phyloP scores from a whole-genome alignment of 331 rosid species.

The Erythrophleum ivorense region DNA sequence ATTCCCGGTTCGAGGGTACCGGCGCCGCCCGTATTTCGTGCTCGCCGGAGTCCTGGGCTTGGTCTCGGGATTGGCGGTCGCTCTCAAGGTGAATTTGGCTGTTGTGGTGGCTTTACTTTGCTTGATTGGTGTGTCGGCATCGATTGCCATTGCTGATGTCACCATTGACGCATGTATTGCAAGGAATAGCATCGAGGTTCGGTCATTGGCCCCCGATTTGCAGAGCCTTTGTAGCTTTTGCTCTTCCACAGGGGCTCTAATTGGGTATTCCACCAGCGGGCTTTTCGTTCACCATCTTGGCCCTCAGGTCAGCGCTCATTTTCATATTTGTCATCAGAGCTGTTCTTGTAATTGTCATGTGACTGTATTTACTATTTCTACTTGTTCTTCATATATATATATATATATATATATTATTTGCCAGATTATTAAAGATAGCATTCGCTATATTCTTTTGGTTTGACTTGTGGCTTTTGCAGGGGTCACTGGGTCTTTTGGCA shows the following conservation, averaged over 20 bases:
- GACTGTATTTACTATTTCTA: background rate
- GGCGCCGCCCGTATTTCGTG: conserved; percentile 63
- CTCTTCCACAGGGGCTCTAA: conserved; percentile 61
- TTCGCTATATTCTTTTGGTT: background rate
- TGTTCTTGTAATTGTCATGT: no score
- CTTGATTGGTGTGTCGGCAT: conserved; percentile 57
- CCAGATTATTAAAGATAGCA: background rate
- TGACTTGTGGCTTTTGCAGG: conserved; percentile 44
- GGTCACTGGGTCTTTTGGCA: conserved; percentile 69
- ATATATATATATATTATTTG: background rate
- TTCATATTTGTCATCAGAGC: background rate
- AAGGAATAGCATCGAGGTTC: conserved; percentile 63
- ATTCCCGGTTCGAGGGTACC: conserved; percentile 57
- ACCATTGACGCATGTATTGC: conserved; percentile 84
- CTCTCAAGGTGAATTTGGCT: conserved; percentile 28
- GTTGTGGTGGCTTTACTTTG: conserved; percentile 48
- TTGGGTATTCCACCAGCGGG: conserved; percentile 66
- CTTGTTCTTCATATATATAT: background rate
- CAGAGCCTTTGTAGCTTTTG: conserved; percentile 72
- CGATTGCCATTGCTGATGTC: conserved; percentile 71
- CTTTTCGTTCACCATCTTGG: conserved; percentile 71
- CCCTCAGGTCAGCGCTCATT: conserved; percentile 52
- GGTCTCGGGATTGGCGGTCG: conserved; percentile 43
- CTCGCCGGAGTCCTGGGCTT: conserved; percentile 56
- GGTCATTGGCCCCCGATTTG: conserved; percentile 66